Base-by-base conservation (phyloP, 1,139 yeast genomes). In the Trichomonascaceae sp. region DNA sequence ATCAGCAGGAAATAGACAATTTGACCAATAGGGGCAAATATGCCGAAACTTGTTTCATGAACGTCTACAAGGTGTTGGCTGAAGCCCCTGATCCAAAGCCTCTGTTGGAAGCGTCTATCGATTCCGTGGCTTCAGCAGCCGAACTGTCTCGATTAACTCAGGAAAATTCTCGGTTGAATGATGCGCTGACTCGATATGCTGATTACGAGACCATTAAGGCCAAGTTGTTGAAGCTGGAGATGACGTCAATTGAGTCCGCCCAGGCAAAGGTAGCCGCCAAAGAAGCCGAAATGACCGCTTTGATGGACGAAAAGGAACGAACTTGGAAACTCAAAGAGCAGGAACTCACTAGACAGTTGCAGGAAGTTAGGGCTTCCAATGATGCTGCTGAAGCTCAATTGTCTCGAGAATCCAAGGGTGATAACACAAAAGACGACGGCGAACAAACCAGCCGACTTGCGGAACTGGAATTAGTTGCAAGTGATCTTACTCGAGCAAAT, bases 1-100 rank as follows among this genome's bases (percentile, higher is more conserved):
- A 93, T 67, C 99, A 93, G 68, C 80, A 83, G 57, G 97, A 90
- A 67, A 87, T 93, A 63, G 99, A 93, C 67, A 74, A 77, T 46
- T 74, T 93, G 60, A 88, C 97, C 2, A 82, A 81, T 61, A 82
- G 93, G 61, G 83, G 88, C 58, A 89, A 90, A 66, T 75, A 71
- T 50, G 83, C 87, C 1, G 98, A 93, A 65, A 75, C 77, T 41
- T 77, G 83, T 49, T 85, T 93, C 65, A 81, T 90, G 69, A 83
- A 83, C 20, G 74, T 88, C 27, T 91, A 91, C 72, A 76, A 90
- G 56, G 74, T 81, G 24, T 73, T 93, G 13, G 88, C 90, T 1
- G 96, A 91, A 65, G 93, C 96, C 0, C 97, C 98, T 0, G 97
- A 93, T 70, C 98, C 98, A 2, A 80, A 79, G 57, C 96, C 96